Evolutionary conservation across 805 yeast species (phyloP), one percentile per base, ranked within the genome.

Genomic region (Barnettozyma pratensis): DNA sequence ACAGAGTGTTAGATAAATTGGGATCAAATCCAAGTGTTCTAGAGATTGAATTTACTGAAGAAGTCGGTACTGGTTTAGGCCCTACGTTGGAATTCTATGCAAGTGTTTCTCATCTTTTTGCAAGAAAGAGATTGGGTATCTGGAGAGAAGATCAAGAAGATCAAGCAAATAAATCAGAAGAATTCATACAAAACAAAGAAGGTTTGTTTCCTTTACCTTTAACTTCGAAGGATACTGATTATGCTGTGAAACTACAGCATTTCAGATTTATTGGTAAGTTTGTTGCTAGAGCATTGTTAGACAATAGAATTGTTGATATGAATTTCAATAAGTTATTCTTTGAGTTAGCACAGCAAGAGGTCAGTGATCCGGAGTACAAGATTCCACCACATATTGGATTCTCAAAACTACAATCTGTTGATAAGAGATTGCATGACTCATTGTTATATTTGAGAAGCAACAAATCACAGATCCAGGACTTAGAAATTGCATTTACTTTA

Each of bases 11-110:
- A 65, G 84, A 81, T 40, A 69, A 79, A 44, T 85, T 88, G 62
- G 96, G 94, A 0, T 68, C 86, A 0, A 75, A 83, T n/a, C 90
- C 96, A 1, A 85, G 89, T 30, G 72, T 87, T 5, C 68, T 92
- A 26, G 98, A 92, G 58, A 82, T 94, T 48, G 96, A 91, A 62
- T 92, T 86, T 59, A 80, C 76, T 53, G 90, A 85, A 54, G 99
- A 92, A 63, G 96, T 77, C 6, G 99, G 98, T n/a, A 84, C 96
- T 0, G 99, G 99, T 0, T 69, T 90, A 41, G 99, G 99, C 0
- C 99, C 99, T 4, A 92, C 99, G 0, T 71, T 91, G 54, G 99
- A 92, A 65, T 92, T 94, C 61, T 92, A 89, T 60, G 81, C 97
- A 0, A 71, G 75, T 12, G 89, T 87, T 2, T 89, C 97, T 0